Evolutionary conservation across 352 stramenopile genomes (phyloP).

Genomic region (Phytophthora cryptogea): DNA sequence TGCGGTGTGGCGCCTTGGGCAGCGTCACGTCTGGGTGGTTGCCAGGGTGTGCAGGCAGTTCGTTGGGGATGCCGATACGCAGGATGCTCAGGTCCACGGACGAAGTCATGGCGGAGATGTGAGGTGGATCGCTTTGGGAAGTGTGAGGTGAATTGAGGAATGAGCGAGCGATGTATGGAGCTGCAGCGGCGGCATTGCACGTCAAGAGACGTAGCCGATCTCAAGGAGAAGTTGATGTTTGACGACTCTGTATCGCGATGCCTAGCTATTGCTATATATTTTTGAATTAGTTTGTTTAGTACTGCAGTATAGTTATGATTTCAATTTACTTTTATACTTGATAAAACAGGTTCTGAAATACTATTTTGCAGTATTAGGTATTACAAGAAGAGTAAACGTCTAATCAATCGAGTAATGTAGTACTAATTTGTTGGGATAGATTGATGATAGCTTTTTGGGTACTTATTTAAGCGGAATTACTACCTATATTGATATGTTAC

Average conservation of each 20-base stretch:
- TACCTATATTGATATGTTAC: neutral
- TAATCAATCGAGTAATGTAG: conserved; percentile 30
- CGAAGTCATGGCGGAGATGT: conserved; percentile 23
- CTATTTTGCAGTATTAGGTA: neutral
- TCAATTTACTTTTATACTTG: neutral
- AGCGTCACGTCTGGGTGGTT: conserved; percentile 54
- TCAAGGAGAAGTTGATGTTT: conserved; percentile 21
- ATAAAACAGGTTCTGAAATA: neutral
- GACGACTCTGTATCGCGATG: conserved; percentile 8
- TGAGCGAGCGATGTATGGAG: conserved; percentile 11
- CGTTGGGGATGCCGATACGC: conserved; percentile 48
- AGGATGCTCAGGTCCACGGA: conserved; percentile 56
- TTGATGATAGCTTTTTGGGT: neutral
- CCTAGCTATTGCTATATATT: neutral
- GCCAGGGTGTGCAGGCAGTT: conserved; percentile 58
- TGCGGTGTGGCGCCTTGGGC: conserved; percentile 60
- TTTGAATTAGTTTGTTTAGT: neutral
- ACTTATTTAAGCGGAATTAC: neutral
- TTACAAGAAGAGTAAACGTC: neutral
- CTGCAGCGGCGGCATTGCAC: conserved; percentile 13
- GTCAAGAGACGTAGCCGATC: conserved; percentile 23
- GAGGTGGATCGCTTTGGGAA: conserved; percentile 11
- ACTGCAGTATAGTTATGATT: neutral
- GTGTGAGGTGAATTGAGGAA: conserved; percentile 25
- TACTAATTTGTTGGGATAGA: neutral